These are phyloP conservation scores for Tetradesmus obliquus DNA, from an alignment of 139 green algal species.

Conservation along the genomic window DNA sequence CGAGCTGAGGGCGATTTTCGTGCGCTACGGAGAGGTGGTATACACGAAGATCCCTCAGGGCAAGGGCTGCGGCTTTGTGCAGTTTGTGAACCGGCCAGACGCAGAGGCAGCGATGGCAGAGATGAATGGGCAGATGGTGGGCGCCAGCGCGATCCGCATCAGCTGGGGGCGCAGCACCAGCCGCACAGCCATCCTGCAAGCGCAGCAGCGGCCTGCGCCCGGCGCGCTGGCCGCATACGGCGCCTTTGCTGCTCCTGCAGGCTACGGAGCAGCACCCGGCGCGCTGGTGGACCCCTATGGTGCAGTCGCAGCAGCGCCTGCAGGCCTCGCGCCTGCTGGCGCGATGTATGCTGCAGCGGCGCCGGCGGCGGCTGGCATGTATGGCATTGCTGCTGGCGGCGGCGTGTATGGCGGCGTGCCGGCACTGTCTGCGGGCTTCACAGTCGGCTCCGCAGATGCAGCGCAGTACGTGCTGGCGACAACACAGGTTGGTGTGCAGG, in stretches of 20 bases:
- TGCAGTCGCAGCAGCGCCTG: neutral
- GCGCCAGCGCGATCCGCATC: conserved; percentile 64
- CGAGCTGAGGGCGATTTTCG: conserved; percentile 81
- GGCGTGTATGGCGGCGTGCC: neutral
- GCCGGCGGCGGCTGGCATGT: neutral
- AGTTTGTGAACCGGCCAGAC: conserved; percentile 79
- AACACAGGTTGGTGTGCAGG: neutral
- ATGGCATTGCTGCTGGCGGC: neutral
- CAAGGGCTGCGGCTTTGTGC: conserved; percentile 98
- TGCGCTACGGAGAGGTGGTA: conserved; percentile 87
- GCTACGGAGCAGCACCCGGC: neutral
- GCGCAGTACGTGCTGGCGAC: neutral
- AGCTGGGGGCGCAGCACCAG: conserved; percentile 66
- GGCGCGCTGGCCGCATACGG: neutral
- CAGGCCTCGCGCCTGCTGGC: neutral
- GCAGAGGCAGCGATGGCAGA: conserved; percentile 83
- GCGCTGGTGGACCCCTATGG: conserved; percentile 6
- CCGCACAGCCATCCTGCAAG: conserved; percentile 36
- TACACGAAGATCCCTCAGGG: conserved; percentile 95
- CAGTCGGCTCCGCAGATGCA: neutral
- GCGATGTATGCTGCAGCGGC: neutral
- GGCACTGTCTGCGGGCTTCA: neutral
- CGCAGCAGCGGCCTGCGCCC: neutral
- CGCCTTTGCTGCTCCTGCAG: neutral
- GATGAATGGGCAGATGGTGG: conserved; percentile 80